Evolutionary conservation across 768 basidiomycete genomes (phyloP).

Genomic region (Boletales sp.): DNA sequence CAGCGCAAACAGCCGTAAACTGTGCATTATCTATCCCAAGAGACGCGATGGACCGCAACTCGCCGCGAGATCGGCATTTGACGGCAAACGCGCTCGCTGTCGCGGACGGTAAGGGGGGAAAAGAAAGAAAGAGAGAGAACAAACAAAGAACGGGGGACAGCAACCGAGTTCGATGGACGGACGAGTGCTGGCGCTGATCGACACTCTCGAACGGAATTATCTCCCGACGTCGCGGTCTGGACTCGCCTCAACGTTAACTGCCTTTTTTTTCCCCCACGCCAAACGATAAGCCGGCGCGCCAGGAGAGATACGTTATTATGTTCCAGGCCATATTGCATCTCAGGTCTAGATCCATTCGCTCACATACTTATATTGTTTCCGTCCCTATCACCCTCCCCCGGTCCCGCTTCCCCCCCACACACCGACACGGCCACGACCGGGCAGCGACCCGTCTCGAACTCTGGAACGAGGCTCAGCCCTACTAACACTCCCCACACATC

Average conservation of each 20-base stretch:
- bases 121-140: no score
- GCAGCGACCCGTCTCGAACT: no score
- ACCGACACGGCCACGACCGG: no score
- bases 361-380: no score
- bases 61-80: neutral
- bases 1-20: conserved; percentile 27
- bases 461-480: no score
- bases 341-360: conserved; percentile 10
- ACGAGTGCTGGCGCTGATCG: conserved; percentile 19
- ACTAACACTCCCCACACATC: no score
- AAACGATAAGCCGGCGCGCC: conserved; percentile 21
- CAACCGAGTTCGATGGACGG: conserved; percentile 1
- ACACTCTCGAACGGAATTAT: conserved; percentile 20
- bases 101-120: neutral
- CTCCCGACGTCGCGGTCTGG: conserved; percentile 22
- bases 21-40: conserved; percentile 6
- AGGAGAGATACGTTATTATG: conserved; percentile 19
- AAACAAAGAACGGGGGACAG: neutral
- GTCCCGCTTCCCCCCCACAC: no score
- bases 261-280: conserved; percentile 7
- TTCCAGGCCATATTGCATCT: conserved; percentile 3
- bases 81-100: no score
- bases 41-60: neutral
- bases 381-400: no score
- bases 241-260: conserved; percentile 14